Evolutionary conservation across 202 grass and related monocot species (phyloP).

Genomic region (Zoysia matrella): DNA sequence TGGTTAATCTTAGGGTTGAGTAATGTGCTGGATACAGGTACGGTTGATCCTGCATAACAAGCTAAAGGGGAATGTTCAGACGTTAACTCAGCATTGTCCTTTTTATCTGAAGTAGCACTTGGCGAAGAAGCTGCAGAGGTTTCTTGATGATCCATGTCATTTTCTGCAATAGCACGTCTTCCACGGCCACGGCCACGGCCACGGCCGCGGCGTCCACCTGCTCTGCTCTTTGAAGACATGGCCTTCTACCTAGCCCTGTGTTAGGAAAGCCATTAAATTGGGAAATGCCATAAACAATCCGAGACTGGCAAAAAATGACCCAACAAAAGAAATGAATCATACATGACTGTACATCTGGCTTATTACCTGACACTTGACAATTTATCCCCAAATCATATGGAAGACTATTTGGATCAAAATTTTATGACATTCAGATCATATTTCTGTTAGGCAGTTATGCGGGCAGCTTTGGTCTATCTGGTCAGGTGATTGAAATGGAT

Average conservation of each 20-base stretch:
- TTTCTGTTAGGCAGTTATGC: no score
- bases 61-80: slow-evolving; percentile 16
- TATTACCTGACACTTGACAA: no score
- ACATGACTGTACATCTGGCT: no score
- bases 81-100: slow-evolving; percentile 18
- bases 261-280: slow-evolving; percentile 27
- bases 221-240: slow-evolving; percentile 48
- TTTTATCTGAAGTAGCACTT: no score
- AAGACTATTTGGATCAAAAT: no score
- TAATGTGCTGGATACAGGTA: slow-evolving; percentile 32
- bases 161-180: slow-evolving; percentile 19
- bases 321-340: background rate
- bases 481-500: no score
- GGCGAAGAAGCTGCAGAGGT: background rate
- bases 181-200: slow-evolving; percentile 6
- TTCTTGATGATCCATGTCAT: slow-evolving; percentile 34
- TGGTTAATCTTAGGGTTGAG: slow-evolving; percentile 8
- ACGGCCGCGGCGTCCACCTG: slow-evolving; percentile 11
- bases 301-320: background rate
- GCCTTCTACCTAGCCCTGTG: background rate
- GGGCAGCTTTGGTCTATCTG: no score
- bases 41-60: slow-evolving; percentile 28
- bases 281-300: background rate
- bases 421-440: no score
- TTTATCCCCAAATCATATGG: no score